Conservation (phyloP, 1,284 basidiomycete genomes). For the Pyrrhoderma lamaoense region DNA sequence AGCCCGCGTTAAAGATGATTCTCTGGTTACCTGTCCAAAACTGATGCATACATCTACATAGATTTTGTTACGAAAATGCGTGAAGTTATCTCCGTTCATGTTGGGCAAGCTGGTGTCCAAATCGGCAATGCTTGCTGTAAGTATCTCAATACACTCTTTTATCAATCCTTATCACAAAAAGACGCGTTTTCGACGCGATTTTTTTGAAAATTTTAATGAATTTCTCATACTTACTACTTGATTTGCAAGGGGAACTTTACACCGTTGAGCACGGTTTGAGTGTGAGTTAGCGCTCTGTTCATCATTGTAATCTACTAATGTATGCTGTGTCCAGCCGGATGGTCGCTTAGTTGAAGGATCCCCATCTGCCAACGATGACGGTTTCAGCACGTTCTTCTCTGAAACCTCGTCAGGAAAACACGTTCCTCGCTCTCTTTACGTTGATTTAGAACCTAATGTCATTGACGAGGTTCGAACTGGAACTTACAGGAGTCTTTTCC, state of each 20-base stretch:
- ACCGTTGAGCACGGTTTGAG: slow-evolving; percentile 97
- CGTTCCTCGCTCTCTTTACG: slow-evolving; percentile 96
- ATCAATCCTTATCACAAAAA: slow-evolving; percentile 7
- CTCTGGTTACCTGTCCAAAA: slow-evolving; percentile 14
- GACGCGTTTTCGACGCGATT: slow-evolving; percentile 26
- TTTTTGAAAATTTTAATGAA: neutral
- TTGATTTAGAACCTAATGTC: slow-evolving; percentile 93
- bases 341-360: slow-evolving; percentile 80
- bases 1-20: neutral
- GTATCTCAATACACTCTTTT: slow-evolving; percentile 29
- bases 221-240: neutral
- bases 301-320: slow-evolving; percentile 3
- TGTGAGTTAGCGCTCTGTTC: slow-evolving; percentile 35
- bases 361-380: slow-evolving; percentile 72
- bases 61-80: slow-evolving; percentile 47
- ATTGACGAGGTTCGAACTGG: slow-evolving; percentile 97
- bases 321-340: slow-evolving; percentile 58
- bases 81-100: slow-evolving; percentile 93
- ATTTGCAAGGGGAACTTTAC: slow-evolving; percentile 85
- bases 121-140: slow-evolving; percentile 94
- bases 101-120: slow-evolving; percentile 94
- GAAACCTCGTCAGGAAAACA: slow-evolving; percentile 92
- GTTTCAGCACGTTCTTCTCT: slow-evolving; percentile 95
- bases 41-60: neutral
- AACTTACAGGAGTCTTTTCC: slow-evolving; percentile 91